Evolutionary conservation across 139 green algal genomes (phyloP), one percentile per base, ranked within the genome.

Genomic region (Tetraselmis striata): DNA sequence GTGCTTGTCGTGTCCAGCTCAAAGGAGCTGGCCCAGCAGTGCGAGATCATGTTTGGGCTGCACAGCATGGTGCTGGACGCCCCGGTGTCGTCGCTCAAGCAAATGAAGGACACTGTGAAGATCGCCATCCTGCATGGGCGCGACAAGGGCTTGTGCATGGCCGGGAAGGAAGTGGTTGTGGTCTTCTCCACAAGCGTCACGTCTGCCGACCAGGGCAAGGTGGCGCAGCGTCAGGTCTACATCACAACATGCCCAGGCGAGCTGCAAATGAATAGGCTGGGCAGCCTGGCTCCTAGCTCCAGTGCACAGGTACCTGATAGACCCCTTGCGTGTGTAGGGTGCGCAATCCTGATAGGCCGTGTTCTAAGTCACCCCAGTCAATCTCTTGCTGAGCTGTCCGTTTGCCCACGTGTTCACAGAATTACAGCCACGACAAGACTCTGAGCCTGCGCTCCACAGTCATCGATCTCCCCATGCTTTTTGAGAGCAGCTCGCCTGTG

Each of bases 161-260:
- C 88, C 1, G 90, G 90, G 76, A 90, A 91, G 83, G 88, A 91
- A 82, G 86, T 93, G 0, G 81, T 93, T 23, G 90, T 92, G 31
- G 79, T 93, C 1, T 81, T 84, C 1, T 87, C 81, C 59, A 89
- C 84, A 76, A 80, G 29, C 59, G 87, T 90, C 77, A 84, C 85
- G 1, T 23, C 26, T 75, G 74, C n/a, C 59, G 25, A 79, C n/a
- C 1, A 2, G 22, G 78, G 32, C 30, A 23, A 32, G 59, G 18
- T 83, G 1, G 81, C 84, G 1, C 78, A 86, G 79, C 86, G 86
- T 22, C 80, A 93, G 84, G 78, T 87, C 5, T 90, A 89, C 77
- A 85, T 90, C 77, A 89, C 87, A 2, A 79, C 90, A 18, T 87
- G 87, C 0, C 89, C 89, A 0, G 89, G 89, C 30, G 76, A 59